These are phyloP conservation scores for Saitozyma sp. DNA, from an alignment of 768 basidiomycete genomes.

Conservation along the genomic window DNA sequence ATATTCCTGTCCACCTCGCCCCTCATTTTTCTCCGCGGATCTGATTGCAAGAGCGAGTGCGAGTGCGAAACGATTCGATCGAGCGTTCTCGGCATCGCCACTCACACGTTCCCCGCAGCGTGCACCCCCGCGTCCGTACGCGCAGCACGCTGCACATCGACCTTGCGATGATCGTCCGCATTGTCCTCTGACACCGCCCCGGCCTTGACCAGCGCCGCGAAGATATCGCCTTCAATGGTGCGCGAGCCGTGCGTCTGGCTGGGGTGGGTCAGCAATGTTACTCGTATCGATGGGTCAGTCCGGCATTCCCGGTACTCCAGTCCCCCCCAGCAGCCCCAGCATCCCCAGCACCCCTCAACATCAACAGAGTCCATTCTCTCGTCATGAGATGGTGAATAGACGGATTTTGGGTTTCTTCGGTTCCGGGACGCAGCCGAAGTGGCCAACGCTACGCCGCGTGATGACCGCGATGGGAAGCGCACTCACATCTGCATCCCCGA, in stretches of 20 bases:
- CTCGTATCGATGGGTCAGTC: too few species aligned
- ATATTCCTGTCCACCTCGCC: too few species aligned
- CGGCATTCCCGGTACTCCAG: too few species aligned
- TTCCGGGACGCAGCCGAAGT: neutral
- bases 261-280: neutral
- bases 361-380: too few species aligned
- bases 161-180: slow-evolving; percentile 84
- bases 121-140: slow-evolving; percentile 97
- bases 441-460: too few species aligned
- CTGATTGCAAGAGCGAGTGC: too few species aligned
- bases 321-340: neutral
- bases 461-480: neutral
- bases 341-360: neutral
- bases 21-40: too few species aligned
- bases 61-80: too few species aligned
- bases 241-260: slow-evolving; percentile 68
- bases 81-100: neutral
- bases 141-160: slow-evolving; percentile 79
- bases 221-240: slow-evolving; percentile 89
- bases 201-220: slow-evolving; percentile 79
- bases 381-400: neutral
- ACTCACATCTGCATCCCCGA: slow-evolving; percentile 96
- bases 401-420: neutral
- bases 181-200: slow-evolving; percentile 96
- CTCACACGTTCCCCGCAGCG: slow-evolving; percentile 93